Conservation (phyloP, 208 protist genomes). For the Leishmania mexicana region DNA sequence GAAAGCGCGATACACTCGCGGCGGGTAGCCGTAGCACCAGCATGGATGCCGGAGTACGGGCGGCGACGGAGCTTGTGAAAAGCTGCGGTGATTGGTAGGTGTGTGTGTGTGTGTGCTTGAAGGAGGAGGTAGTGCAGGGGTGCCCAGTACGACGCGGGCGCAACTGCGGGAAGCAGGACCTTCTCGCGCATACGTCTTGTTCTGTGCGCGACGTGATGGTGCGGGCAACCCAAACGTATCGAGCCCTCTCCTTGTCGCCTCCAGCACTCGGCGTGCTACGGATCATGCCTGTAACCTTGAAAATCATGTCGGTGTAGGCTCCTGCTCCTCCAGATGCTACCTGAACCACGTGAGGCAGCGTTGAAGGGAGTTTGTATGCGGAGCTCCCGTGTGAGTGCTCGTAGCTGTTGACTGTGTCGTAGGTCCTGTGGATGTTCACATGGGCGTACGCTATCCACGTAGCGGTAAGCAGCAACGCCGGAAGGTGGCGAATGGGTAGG, state of each 20-base stretch:
- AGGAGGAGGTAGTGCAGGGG: background rate
- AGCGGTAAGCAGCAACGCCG: background rate
- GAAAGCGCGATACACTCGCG: conserved; percentile 39
- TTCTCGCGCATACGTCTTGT: background rate
- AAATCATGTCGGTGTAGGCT: background rate
- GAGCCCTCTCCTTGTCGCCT: background rate
- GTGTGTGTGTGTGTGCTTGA: background rate
- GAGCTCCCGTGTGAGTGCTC: background rate
- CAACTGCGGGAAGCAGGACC: background rate
- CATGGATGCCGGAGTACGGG: conserved; percentile 48
- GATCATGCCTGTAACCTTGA: background rate
- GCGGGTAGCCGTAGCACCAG: conserved; percentile 60
- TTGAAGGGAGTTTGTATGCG: background rate
- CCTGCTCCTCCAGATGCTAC: background rate
- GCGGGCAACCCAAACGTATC: background rate
- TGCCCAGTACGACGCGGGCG: background rate
- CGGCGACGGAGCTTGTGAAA: conserved; percentile 35
- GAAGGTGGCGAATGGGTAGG: background rate
- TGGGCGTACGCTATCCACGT: background rate
- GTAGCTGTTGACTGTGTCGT: background rate
- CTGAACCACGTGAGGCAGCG: background rate
- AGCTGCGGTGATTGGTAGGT: background rate
- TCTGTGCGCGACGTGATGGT: background rate
- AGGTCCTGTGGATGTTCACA: background rate
- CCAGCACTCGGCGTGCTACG: background rate